phyloP scores from a whole-genome alignment of 495 filamentous ascomycete genomes.

The Penicillium pulvis region DNA sequence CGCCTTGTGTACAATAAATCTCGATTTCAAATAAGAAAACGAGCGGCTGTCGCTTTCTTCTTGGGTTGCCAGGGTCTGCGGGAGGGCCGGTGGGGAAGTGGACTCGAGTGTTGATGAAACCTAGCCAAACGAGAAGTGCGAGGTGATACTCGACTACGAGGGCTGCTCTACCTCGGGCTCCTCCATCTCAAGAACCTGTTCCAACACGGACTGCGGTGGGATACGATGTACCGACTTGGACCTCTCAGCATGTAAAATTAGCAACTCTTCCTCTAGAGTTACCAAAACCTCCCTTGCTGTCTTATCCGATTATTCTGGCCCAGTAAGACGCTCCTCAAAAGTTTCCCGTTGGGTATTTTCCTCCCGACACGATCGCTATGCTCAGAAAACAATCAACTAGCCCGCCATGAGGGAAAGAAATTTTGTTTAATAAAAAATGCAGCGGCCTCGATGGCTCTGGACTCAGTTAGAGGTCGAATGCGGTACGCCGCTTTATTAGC shows the following conservation, averaged over 20 bases:
- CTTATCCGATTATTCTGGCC: conserved; percentile 65
- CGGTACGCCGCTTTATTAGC: conserved; percentile 52
- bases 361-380: conserved; percentile 71
- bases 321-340: conserved; percentile 66
- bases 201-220: conserved; percentile 48
- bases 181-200: conserved; percentile 38
- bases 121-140: conserved; percentile 34
- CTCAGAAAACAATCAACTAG: conserved; percentile 79
- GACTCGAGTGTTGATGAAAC: conserved; percentile 14
- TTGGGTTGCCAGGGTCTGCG: conserved; percentile 10
- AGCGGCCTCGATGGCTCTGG: conserved; percentile 92
- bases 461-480: conserved; percentile 81
- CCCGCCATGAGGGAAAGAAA: conserved; percentile 87
- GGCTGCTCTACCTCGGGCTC: conserved; percentile 27
- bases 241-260: conserved; percentile 49
- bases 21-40: too few species aligned
- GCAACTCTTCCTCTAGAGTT: conserved; percentile 67
- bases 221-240: conserved; percentile 37
- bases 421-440: conserved; percentile 92
- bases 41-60: conserved; percentile 1
- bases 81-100: not conserved
- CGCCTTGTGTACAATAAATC: too few species aligned
- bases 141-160: conserved; percentile 37
- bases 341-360: conserved; percentile 75
- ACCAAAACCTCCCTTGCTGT: conserved; percentile 60